These are phyloP conservation scores for Puccinellia tenuiflora DNA, from an alignment of 176 grass and related monocot species.

Conservation along the genomic window DNA sequence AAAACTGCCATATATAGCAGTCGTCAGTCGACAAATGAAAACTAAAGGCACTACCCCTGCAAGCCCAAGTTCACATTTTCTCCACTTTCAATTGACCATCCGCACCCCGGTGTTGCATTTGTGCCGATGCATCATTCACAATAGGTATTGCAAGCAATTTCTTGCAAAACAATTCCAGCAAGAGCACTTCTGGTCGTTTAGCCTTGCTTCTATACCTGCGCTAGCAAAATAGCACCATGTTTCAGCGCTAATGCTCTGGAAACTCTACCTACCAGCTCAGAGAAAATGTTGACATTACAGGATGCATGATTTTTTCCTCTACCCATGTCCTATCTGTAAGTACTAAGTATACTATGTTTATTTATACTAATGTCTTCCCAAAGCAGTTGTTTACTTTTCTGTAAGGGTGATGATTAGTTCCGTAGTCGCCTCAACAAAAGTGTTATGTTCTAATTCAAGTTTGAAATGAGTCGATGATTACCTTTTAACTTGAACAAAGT, in stretches of 20 bases:
- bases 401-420: neutral
- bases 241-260: neutral
- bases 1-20: neutral
- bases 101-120: neutral
- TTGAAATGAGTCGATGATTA: too few relatives aligned
- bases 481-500: too few relatives aligned
- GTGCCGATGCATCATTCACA: neutral
- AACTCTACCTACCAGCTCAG: neutral
- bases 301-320: neutral
- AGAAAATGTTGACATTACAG: neutral
- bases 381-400: neutral
- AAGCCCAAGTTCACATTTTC: neutral
- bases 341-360: neutral
- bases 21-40: neutral
- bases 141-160: neutral
- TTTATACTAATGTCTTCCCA: neutral
- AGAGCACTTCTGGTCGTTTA: neutral
- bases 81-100: neutral
- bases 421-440: neutral
- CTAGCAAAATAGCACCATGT: neutral
- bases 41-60: neutral
- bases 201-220: neutral
- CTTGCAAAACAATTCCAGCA: neutral
- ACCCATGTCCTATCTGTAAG: neutral
- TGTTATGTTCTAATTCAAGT: too few relatives aligned